phyloP scores from a whole-genome alignment of 768 basidiomycete species.

The Mycena epipterygia region DNA sequence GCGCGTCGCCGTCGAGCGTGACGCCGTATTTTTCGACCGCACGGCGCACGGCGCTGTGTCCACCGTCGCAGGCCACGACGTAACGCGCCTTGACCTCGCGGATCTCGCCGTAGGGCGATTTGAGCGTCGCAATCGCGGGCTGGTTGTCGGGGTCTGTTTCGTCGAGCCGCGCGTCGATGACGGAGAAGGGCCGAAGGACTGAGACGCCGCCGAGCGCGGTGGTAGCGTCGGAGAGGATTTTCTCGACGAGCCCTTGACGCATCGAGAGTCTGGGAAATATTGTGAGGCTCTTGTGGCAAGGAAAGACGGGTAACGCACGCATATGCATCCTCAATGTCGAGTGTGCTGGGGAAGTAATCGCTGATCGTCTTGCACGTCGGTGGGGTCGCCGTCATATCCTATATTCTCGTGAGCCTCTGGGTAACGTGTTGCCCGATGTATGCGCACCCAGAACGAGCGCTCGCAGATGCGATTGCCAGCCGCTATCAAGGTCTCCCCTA shows the following conservation, averaged over 20 bases:
- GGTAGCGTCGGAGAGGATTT: slow-evolving; percentile 6
- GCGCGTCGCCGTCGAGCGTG: slow-evolving; percentile 6
- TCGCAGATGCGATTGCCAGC: slow-evolving; percentile 2
- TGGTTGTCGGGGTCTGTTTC: neutral
- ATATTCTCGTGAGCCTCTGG: neutral
- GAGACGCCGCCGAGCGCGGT: neutral
- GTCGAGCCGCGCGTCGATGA: slow-evolving; percentile 3
- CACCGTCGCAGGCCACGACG: slow-evolving; percentile 23
- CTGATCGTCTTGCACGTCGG: slow-evolving; percentile 11
- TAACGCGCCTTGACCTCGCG: slow-evolving; percentile 4
- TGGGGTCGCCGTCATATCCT: slow-evolving; percentile 11
- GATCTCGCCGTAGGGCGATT: slow-evolving; percentile 16
- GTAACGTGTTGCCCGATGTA: too few relatives aligned
- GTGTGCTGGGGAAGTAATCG: slow-evolving; percentile 5
- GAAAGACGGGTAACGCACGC: slow-evolving; percentile 12
- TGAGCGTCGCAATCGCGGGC: slow-evolving; percentile 7
- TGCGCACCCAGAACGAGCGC: slow-evolving; percentile 22
- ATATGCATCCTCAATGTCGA: slow-evolving; percentile 15
- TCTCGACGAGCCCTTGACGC: slow-evolving; percentile 24
- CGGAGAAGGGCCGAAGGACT: slow-evolving; percentile 15
- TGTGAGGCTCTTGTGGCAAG: too few relatives aligned
- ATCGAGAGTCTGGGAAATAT: slow-evolving; percentile 4
- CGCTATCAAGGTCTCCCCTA: neutral
- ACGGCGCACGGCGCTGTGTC: slow-evolving; percentile 11
- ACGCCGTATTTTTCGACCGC: slow-evolving; percentile 15